Evolutionary conservation across 306 rosid genomes (phyloP).

Genomic region (Oemleria cerasiformis): DNA sequence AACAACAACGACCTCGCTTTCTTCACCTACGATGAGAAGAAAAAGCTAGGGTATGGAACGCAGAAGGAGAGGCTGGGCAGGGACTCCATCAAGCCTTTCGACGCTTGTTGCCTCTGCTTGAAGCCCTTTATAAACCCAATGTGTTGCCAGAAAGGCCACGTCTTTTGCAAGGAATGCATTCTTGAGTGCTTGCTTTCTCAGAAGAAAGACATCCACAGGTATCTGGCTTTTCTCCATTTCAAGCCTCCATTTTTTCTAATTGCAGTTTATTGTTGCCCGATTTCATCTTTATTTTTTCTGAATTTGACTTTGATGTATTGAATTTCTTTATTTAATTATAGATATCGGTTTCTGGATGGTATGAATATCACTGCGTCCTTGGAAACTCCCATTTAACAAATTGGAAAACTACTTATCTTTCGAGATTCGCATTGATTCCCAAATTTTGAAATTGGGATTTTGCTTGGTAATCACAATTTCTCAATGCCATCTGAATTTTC

Average conservation of each 20-base stretch:
- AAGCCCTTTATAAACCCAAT: slow-evolving; percentile 85
- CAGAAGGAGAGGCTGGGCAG: slow-evolving; percentile 90
- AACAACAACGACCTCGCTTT: slow-evolving; percentile 97
- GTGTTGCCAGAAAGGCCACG: slow-evolving; percentile 89
- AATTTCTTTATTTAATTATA: neutral
- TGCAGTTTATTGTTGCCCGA: neutral
- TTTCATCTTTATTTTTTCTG: neutral
- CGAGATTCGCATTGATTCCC: neutral
- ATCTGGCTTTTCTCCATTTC: neutral
- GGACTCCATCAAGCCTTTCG: slow-evolving; percentile 96
- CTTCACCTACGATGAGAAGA: slow-evolving; percentile 98
- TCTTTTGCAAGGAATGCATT: slow-evolving; percentile 89
- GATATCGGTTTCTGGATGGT: neutral
- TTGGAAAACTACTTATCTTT: neutral
- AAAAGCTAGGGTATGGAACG: slow-evolving; percentile 87
- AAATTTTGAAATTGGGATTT: neutral
- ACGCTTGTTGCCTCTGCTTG: slow-evolving; percentile 87
- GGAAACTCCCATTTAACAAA: neutral
- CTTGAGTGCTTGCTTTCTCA: slow-evolving; percentile 81
- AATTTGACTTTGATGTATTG: neutral
- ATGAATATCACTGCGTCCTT: neutral
- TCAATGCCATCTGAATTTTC: neutral
- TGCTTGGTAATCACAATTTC: neutral
- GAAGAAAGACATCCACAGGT: slow-evolving; percentile 96
- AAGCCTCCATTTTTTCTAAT: neutral